Base-by-base conservation (phyloP, 305 asterid species). In the Fraxinus floribunda region DNA sequence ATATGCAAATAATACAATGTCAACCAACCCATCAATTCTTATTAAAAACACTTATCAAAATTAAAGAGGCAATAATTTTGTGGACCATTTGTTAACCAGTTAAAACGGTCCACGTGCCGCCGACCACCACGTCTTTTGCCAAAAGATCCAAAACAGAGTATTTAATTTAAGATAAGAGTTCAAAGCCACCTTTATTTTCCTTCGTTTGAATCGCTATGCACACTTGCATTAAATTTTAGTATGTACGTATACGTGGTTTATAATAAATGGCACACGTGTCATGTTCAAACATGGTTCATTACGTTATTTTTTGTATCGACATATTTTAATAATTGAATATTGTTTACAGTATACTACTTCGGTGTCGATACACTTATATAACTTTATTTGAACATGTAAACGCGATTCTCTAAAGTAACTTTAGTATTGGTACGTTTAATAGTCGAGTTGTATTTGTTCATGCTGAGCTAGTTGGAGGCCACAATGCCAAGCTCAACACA, bases 91-190 rank as follows among this genome's bases (percentile, higher is more conserved):
- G 81, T 34, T 49, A 71, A 77, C 86, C 80, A 77, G 78, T 80
- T 57, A 44, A 80, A 80, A 83, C 75, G n/a, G 84, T 52, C 81
- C 86, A 81, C 83, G 88, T 81, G 85, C 32, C 81, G 62, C 34
- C 83, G 72, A 24, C 20, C 24, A 49, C 84, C 32, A n/a, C 62
- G 73, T 75, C 74, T 78, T 60, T 74, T 30, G 66, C 78, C 41
- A 75, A 18, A 57, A 18, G 83, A 82, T 75, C 81, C 76, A 68
- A 80, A 75, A 44, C 20, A 38, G 6, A 44, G 30, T 41, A 30
- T 30, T 30, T 30, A 30, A 11, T 79, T 71, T 83, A 81, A 60
- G 78, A 24, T 80, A 77, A 77, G 26, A 38, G 46, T n/a, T 34
- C 68, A 22, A 13, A 41, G 29, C 79, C 22, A 44, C 32, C 52